phyloP scores from a whole-genome alignment of 345 rosid species.

The Kandelia obovata region DNA sequence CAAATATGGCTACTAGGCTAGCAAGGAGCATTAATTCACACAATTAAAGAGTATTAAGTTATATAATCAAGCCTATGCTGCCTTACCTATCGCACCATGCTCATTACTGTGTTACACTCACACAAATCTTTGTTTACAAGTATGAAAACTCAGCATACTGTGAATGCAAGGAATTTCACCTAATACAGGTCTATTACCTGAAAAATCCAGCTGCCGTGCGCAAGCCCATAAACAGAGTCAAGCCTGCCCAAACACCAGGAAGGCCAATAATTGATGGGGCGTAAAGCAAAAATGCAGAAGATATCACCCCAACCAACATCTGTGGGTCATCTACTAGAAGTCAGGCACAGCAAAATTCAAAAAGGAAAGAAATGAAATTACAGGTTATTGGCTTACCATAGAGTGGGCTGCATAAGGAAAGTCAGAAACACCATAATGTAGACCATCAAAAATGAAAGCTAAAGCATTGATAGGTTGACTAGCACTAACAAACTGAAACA shows the following conservation, averaged over 20 bases:
- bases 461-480: constrained; percentile 89
- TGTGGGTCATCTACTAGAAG: background rate
- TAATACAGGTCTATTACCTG: constrained; percentile 42
- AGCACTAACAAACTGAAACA: constrained; percentile 68
- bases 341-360: background rate
- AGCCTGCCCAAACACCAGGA: constrained; percentile 86
- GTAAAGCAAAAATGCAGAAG: constrained; percentile 61
- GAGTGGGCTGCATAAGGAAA: constrained; percentile 83
- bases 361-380: background rate
- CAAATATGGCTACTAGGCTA: too few species aligned
- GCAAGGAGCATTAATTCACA: too few species aligned
- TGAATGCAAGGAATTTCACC: background rate
- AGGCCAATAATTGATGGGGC: constrained; percentile 58
- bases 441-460: constrained; percentile 91
- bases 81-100: too few species aligned
- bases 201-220: constrained; percentile 68
- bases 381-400: constrained; percentile 45
- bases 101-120: too few species aligned
- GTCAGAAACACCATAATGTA: constrained; percentile 91
- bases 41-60: too few species aligned
- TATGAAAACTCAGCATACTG: background rate
- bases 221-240: constrained; percentile 83
- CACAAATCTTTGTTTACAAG: too few species aligned
- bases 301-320: constrained; percentile 12
- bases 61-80: too few species aligned